These are phyloP conservation scores for Pelargonium australe DNA, from an alignment of 441 rosid genomes.

Conservation along the genomic window DNA sequence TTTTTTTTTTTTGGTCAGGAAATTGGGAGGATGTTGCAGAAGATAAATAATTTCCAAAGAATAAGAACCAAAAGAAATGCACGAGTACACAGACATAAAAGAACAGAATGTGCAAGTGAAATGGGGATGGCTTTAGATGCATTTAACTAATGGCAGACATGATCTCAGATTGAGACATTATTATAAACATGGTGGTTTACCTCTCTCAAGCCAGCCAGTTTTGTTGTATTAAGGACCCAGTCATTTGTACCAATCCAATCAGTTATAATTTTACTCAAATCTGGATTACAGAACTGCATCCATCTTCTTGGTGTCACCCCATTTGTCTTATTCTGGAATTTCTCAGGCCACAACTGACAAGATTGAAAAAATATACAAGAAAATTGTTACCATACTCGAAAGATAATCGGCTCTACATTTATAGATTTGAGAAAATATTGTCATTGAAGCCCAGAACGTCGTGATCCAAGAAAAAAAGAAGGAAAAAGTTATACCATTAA, in stretches of 20 bases:
- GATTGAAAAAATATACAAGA: background rate
- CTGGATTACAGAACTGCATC: slow-evolving; percentile 80
- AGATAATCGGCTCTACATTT: too few relatives aligned
- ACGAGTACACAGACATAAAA: too few relatives aligned
- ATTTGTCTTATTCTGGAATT: slow-evolving; percentile 90
- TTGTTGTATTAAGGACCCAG: slow-evolving; percentile 74
- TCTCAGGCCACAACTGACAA: slow-evolving; percentile 80
- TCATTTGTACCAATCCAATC: slow-evolving; percentile 77
- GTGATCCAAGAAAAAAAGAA: background rate
- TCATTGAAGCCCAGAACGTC: background rate
- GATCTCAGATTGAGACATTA: background rate
- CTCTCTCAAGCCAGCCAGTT: slow-evolving; percentile 60
- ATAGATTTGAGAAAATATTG: too few relatives aligned
- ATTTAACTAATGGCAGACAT: background rate
- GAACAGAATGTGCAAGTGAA: too few relatives aligned
- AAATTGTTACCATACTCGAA: too few relatives aligned
- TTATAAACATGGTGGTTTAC: slow-evolving; percentile 26
- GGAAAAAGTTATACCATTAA: slow-evolving; percentile 2
- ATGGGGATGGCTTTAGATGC: background rate
- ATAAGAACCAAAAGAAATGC: too few relatives aligned
- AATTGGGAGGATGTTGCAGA: too few relatives aligned
- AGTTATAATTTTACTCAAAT: slow-evolving; percentile 70
- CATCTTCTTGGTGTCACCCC: slow-evolving; percentile 98
- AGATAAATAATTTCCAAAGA: too few relatives aligned
- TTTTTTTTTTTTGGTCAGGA: too few relatives aligned